A percentile compares a stretch with the other conserved stretches of the same genome.
Conservation (phyloP, 495 filamentous ascomycete species). For the Penicillium antarcticum region DNA sequence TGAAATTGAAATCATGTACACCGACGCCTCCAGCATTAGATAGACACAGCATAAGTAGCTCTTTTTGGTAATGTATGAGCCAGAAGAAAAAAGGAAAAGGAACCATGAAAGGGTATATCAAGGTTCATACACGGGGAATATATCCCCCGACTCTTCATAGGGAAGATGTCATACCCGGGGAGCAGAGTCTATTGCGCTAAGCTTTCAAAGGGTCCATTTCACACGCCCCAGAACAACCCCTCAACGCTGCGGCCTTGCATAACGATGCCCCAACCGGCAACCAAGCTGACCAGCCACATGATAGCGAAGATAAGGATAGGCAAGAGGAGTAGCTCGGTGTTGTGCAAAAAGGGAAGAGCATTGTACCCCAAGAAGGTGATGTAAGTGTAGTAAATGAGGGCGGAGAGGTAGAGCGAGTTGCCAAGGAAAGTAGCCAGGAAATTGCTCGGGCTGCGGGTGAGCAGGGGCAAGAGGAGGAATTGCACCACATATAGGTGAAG, state of each 20-base stretch:
- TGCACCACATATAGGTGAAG: slow-evolving; percentile 70
- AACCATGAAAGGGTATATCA: not conserved
- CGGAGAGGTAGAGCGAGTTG: slow-evolving; percentile 68
- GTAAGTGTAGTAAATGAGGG: slow-evolving; percentile 66
- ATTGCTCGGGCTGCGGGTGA: slow-evolving; percentile 40
- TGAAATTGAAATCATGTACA: slow-evolving; percentile 15
- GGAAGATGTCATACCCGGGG: not conserved
- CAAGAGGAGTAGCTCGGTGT: slow-evolving; percentile 66
- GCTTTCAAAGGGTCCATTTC: slow-evolving; percentile 5
- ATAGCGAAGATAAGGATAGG: slow-evolving; percentile 59
- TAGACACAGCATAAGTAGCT: slow-evolving; percentile 5
- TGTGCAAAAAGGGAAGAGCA: slow-evolving; percentile 68
- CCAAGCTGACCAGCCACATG: slow-evolving; percentile 61
- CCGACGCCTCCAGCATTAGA: slow-evolving; percentile 12
- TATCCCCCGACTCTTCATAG: not conserved
- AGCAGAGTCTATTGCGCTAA: not conserved
- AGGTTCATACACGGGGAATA: slow-evolving; percentile 17
- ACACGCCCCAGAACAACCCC: slow-evolving; percentile 47
- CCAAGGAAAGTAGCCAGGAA: slow-evolving; percentile 64
- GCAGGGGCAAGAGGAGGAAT: slow-evolving; percentile 65
- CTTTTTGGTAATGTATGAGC: slow-evolving; percentile 17
- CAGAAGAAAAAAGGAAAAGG: slow-evolving; percentile 9
- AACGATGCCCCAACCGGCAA: slow-evolving; percentile 45
- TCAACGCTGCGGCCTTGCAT: slow-evolving; percentile 42
- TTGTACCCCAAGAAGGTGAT: slow-evolving; percentile 77